Percentiles rank a stretch among this genome's conserved stretches.
Conservation (phyloP, 1,139 yeast genomes). For the Geotrichum macrosporum region DNA sequence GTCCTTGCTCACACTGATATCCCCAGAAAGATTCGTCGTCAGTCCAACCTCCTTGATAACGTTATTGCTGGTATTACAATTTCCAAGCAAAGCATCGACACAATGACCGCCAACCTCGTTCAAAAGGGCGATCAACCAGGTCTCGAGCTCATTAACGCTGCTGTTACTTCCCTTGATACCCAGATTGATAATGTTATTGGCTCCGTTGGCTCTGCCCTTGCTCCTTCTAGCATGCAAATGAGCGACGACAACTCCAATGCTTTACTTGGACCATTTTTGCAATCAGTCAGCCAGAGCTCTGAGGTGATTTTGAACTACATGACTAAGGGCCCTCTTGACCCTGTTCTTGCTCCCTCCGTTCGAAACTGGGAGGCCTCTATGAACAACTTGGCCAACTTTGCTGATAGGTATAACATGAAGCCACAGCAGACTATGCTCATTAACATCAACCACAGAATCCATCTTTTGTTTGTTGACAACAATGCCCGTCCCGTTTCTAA, state of each 20-base stretch:
- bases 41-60: conserved; percentile 16
- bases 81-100: conserved; percentile 31
- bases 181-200: conserved; percentile 36
- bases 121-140: conserved; percentile 21
- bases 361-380: conserved; percentile 24
- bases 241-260: conserved; percentile 29
- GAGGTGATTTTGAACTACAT: conserved; percentile 33
- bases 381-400: conserved; percentile 22
- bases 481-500: not conserved
- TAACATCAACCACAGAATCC: conserved; percentile 23
- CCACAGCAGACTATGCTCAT: conserved; percentile 20
- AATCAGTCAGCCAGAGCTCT: conserved; percentile 36
- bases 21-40: conserved; percentile 12
- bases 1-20: conserved; percentile 5
- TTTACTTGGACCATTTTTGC: conserved; percentile 33
- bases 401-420: conserved; percentile 19
- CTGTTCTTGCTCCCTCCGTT: conserved; percentile 18
- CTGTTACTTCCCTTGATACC: conserved; percentile 35
- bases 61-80: conserved; percentile 26
- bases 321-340: conserved; percentile 23
- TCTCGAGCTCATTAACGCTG: conserved; percentile 25
- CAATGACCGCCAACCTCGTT: conserved; percentile 28
- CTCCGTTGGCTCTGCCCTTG: conserved; percentile 27
- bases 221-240: conserved; percentile 31
- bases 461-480: conserved; percentile 13